Percentiles rank a stretch among this genome's conserved stretches.
phyloP scores from a whole-genome alignment of 805 yeast species.

The Kodamaea restingae region DNA sequence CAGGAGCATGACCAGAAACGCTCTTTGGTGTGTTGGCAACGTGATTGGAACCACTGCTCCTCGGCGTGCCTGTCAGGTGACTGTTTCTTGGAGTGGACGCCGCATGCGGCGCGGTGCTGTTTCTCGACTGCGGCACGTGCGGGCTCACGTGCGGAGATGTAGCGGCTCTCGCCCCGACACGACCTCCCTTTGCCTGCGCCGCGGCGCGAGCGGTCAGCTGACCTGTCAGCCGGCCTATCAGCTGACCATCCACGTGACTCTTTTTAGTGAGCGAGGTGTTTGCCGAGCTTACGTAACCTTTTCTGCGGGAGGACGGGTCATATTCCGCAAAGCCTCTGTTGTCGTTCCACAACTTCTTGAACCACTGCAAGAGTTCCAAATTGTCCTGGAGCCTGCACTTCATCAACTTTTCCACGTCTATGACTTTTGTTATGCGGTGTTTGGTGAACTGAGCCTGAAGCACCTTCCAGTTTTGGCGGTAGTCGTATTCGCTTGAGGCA shows the following conservation, averaged over 20 bases:
- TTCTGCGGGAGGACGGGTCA: conserved; percentile 50
- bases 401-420: conserved; percentile 77
- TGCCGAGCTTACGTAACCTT: not conserved
- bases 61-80: no score
- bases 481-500: conserved; percentile 70
- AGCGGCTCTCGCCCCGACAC: no score
- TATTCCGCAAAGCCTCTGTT: conserved; percentile 58
- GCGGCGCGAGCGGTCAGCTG: not conserved
- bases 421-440: conserved; percentile 65
- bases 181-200: no score
- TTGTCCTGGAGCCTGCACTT: conserved; percentile 93
- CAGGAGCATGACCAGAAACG: no score
- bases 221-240: not conserved
- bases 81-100: no score
- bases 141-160: no score
- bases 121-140: no score
- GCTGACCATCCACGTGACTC: not conserved
- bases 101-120: no score
- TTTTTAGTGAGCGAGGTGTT: not conserved
- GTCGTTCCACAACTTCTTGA: conserved; percentile 77
- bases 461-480: conserved; percentile 75
- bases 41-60: no score
- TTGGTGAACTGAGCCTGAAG: conserved; percentile 75
- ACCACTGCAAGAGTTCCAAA: conserved; percentile 91
- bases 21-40: no score